Evolutionary conservation across 345 rosid genomes (phyloP).

Genomic region (Sapria himalayana): DNA sequence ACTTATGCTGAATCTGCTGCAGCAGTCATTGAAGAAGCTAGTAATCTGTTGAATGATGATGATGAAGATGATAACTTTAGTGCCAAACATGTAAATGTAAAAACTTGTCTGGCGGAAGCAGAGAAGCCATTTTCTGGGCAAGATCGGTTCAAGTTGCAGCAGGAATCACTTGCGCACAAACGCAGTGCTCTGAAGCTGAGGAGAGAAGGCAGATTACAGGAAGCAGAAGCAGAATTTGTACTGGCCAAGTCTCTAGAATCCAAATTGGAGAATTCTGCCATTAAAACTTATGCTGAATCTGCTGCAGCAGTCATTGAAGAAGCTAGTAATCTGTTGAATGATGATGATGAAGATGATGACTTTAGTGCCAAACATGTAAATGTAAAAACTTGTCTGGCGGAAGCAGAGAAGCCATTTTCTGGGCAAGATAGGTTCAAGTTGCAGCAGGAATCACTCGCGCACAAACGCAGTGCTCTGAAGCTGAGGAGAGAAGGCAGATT

Average conservation of each 20-base stretch:
- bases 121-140: conserved; percentile 53
- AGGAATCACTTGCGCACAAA: conserved; percentile 68
- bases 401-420: conserved; percentile 49
- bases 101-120: no score
- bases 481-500: conserved; percentile 59
- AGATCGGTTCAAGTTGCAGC: conserved; percentile 76
- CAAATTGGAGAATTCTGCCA: conserved; percentile 41
- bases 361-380: no score
- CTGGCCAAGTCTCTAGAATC: conserved; percentile 76
- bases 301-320: no score
- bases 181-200: conserved; percentile 74
- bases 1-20: conserved; percentile 19
- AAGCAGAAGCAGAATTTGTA: conserved; percentile 89
- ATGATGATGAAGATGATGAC: no score
- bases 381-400: no score
- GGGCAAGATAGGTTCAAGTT: conserved; percentile 68
- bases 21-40: no score
- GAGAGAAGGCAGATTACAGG: conserved; percentile 55
- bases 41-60: no score
- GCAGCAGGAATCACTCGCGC: conserved; percentile 72
- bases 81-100: no score
- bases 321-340: no score
- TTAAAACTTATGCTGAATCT: conserved; percentile 22
- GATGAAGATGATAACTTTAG: no score
- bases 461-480: conserved; percentile 76